Percentiles rank a stretch among this genome's conserved stretches.
Conservation (phyloP, 257 asterid species). For the Rauvolfia tetraphylla region DNA sequence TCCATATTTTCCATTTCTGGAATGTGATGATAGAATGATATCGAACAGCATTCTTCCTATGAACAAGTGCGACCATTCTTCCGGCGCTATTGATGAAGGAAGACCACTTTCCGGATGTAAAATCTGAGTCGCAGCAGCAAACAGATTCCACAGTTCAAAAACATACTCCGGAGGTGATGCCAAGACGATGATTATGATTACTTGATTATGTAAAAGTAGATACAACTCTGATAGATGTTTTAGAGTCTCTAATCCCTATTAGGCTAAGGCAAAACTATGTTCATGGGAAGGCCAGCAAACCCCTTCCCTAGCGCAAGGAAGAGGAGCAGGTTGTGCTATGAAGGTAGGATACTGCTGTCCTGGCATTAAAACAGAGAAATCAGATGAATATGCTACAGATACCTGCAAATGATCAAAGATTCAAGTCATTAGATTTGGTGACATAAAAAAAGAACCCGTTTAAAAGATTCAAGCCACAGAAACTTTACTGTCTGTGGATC, state of each 20-base stretch:
- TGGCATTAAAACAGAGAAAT: slow-evolving; percentile 79
- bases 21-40: too few species aligned
- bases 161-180: not conserved
- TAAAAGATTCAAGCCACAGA: not conserved
- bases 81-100: too few species aligned
- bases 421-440: not conserved
- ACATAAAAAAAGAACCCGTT: not conserved
- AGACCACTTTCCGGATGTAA: too few species aligned
- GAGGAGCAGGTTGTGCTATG: slow-evolving; percentile 82
- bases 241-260: not conserved
- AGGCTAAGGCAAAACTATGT: slow-evolving; percentile 25
- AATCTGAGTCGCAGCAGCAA: not conserved
- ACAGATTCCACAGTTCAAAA: not conserved
- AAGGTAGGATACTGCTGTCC: slow-evolving; percentile 78
- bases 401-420: slow-evolving; percentile 29
- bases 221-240: not conserved
- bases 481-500: slow-evolving; percentile 33
- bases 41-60: too few species aligned
- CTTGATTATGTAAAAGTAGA: slow-evolving; percentile 1
- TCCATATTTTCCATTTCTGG: not conserved
- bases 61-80: too few species aligned
- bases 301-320: slow-evolving; percentile 72
- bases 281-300: slow-evolving; percentile 55
- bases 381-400: slow-evolving; percentile 39
- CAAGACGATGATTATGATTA: not conserved